These are phyloP conservation scores for Mycosarcoma mackinlayi DNA, from an alignment of 1,284 basidiomycete species.

Conservation along the genomic window DNA sequence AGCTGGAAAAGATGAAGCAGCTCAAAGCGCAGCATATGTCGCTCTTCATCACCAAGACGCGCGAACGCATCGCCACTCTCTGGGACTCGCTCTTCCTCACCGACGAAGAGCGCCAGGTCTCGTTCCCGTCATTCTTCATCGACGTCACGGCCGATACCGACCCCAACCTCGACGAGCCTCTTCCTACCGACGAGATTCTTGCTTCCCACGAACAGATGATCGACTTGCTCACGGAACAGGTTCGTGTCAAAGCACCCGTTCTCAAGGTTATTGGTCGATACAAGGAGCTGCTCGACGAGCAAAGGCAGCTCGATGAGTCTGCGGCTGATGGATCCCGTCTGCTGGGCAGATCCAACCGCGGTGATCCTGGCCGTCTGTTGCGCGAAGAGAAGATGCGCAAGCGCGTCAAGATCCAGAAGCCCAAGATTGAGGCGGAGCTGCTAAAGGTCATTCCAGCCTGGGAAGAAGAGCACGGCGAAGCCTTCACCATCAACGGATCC, in stretches of 20 bases:
- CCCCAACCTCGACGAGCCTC: conserved; percentile 38
- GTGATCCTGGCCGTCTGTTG: conserved; percentile 73
- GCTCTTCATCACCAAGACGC: conserved; percentile 83
- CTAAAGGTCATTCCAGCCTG: conserved; percentile 82
- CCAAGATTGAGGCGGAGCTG: conserved; percentile 87
- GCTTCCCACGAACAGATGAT: conserved; percentile 89
- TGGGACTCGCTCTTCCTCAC: conserved; percentile 90
- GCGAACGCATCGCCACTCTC: conserved; percentile 81
- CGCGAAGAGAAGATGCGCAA: conserved; percentile 98
- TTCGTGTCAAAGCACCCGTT: conserved; percentile 79
- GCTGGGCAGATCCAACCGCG: conserved; percentile 74
- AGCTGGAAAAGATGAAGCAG: conserved; percentile 88
- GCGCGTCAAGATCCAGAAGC: conserved; percentile 91
- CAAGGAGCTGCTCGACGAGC: conserved; percentile 88
- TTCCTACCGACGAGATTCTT: conserved; percentile 72
- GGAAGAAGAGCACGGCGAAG: conserved; percentile 81
- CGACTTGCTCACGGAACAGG: conserved; percentile 80
- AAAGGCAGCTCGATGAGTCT: conserved; percentile 80
- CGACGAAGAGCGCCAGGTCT: conserved; percentile 79
- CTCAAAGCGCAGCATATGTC: conserved; percentile 88
- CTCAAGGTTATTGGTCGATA: conserved; percentile 85
- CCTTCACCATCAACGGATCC: conserved; percentile 87
- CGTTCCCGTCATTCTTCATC: conserved; percentile 50
- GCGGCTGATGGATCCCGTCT: conserved; percentile 72
- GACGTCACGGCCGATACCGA: conserved; percentile 45